Base-by-base conservation (phyloP, 129 eudicot species). In the Lactuca sativa region DNA sequence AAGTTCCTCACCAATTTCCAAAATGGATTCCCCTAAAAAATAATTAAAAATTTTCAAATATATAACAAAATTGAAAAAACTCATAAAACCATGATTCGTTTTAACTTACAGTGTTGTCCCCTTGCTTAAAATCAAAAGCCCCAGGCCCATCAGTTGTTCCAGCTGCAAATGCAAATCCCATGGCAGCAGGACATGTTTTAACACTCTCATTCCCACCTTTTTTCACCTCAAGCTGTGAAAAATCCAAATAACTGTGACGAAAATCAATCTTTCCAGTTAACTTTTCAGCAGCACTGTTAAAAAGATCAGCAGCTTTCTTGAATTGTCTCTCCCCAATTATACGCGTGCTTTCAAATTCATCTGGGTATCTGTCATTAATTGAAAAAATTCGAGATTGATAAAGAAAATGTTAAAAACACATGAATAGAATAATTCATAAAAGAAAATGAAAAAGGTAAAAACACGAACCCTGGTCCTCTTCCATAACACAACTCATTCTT, bases 131-230 rank as follows among this genome's bases (percentile, higher is more conserved):
- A 72, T 95, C 99, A 82, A 95, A 95, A 53, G 99, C 99, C 59
- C 99, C 99, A 6, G 99, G 99, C 44, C 99, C 99, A 78, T 95
- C 99, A 16, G 99, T 95, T 37, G 99, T 95, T 74, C 99, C 99
- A 57, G 99, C 99, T 56, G 97, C 99, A 87, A 95, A 95, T 54
- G 89, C 99, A 77, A 95, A 95, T 16, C 99, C 99, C 99, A 95
- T 85, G 47, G 99, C 95, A 60, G 99, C 99, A 48, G 99, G 99
- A 76, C 99, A 95, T 31, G 99, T 95, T 78, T 84, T 85, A 41
- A 90, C 93, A 32, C 61, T 80, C 40, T 85, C 78, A 65, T 62
- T 80, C 37, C 86, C 88, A 34, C 92, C 97, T 52, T 87, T 90
- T 55, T 83, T 87, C 62, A 95, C 97, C 77, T 85, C 86, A 74